These are phyloP conservation scores for Pseudocercospora eumusae DNA, from an alignment of 2,329 filamentous ascomycete species.

Conservation along the genomic window DNA sequence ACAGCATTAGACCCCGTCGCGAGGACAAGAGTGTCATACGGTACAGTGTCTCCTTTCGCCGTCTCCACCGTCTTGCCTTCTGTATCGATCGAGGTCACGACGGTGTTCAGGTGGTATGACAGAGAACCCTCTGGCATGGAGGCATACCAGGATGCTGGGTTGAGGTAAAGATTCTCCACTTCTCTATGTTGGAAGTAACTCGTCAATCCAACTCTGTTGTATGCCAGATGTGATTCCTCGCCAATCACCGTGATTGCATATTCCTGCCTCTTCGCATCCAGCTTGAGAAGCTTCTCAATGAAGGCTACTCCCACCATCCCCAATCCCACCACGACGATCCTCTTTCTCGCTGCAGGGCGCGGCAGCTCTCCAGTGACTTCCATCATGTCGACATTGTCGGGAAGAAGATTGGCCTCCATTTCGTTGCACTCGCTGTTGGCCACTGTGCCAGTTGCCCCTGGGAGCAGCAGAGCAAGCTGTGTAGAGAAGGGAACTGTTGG, in stretches of 20 bases:
- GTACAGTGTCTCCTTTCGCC: slow-evolving; percentile 66
- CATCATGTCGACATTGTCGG: slow-evolving; percentile 46
- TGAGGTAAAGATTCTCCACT: slow-evolving; percentile 85
- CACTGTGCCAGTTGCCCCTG: slow-evolving; percentile 32
- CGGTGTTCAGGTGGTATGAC: slow-evolving; percentile 73
- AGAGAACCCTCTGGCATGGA: slow-evolving; percentile 67
- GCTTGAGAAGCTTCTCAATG: slow-evolving; percentile 86
- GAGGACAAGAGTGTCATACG: slow-evolving; percentile 79
- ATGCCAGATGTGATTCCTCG: slow-evolving; percentile 83
- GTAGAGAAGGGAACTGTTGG: neutral
- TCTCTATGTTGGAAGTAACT: slow-evolving; percentile 85
- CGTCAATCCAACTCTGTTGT: slow-evolving; percentile 86
- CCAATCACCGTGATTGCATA: slow-evolving; percentile 84
- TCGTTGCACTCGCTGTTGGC: slow-evolving; percentile 52
- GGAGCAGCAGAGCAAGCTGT: neutral
- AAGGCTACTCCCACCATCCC: slow-evolving; percentile 69
- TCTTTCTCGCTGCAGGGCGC: slow-evolving; percentile 55
- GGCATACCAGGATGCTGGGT: slow-evolving; percentile 78
- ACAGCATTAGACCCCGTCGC: slow-evolving; percentile 86
- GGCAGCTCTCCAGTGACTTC: slow-evolving; percentile 40
- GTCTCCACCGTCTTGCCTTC: slow-evolving; percentile 67
- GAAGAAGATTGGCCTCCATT: slow-evolving; percentile 48
- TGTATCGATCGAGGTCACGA: slow-evolving; percentile 67
- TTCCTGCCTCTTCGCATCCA: slow-evolving; percentile 72
- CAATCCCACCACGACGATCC: slow-evolving; percentile 78